These are phyloP conservation scores for Mycena pura DNA, from an alignment of 768 basidiomycete species.

Conservation along the genomic window DNA sequence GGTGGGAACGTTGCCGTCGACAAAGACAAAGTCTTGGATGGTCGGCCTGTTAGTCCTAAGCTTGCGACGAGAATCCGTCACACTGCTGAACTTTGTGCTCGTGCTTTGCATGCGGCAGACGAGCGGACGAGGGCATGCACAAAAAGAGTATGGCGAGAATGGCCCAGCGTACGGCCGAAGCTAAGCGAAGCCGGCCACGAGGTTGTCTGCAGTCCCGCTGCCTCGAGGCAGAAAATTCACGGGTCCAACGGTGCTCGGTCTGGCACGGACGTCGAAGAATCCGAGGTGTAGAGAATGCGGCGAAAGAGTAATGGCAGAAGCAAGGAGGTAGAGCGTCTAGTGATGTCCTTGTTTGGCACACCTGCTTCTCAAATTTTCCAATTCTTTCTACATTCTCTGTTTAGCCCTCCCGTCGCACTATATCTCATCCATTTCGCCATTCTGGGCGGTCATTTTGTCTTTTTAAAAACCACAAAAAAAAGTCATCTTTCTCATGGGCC, in stretches of 20 bases:
- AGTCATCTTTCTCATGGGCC: too few species aligned
- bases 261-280: background rate
- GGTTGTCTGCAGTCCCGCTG: conserved; percentile 23
- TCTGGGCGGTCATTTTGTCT: too few species aligned
- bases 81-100: conserved; percentile 22
- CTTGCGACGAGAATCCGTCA: conserved; percentile 25
- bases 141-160: background rate
- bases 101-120: conserved; percentile 17
- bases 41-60: conserved; percentile 8
- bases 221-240: conserved; percentile 24
- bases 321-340: background rate
- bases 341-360: background rate
- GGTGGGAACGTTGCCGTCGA: conserved; percentile 49
- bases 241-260: background rate
- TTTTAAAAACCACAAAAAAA: too few species aligned
- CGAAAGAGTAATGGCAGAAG: background rate
- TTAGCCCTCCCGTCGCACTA: too few species aligned
- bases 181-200: too few species aligned
- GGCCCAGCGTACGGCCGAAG: too few species aligned
- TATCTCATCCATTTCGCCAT: too few species aligned
- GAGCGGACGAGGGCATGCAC: background rate
- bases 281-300: background rate
- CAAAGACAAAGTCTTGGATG: conserved; percentile 25
- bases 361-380: background rate
- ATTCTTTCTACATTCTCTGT: too few species aligned